Percentiles rank a stretch among this genome's conserved stretches.
These are phyloP conservation scores for Trametes versicolor DNA, from an alignment of 1,284 basidiomycete species.

Conservation along the genomic window DNA sequence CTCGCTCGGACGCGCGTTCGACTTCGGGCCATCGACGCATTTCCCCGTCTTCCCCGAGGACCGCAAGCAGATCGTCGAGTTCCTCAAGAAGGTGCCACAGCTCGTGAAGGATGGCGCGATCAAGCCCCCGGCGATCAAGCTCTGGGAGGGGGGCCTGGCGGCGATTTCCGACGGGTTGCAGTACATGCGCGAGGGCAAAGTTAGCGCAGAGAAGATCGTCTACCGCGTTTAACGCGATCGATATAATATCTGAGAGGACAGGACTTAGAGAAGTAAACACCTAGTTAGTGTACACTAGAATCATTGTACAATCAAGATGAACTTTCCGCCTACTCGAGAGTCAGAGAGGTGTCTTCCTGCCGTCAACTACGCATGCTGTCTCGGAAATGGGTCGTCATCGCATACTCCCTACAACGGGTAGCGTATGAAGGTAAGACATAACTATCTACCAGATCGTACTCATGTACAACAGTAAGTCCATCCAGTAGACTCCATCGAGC, in stretches of 20 bases:
- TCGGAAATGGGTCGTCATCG: too few species aligned
- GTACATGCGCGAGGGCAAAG: constrained; percentile 40
- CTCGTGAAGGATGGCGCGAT: constrained; percentile 35
- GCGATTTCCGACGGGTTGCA: constrained; percentile 38
- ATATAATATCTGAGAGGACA: background rate
- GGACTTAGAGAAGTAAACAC: too few species aligned
- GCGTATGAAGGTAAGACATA: too few species aligned
- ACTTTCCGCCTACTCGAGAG: too few species aligned
- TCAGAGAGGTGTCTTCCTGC: too few species aligned
- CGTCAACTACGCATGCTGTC: too few species aligned
- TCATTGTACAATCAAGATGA: too few species aligned
- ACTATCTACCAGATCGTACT: background rate
- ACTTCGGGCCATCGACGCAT: constrained; percentile 7
- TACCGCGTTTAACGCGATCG: constrained; percentile 24
- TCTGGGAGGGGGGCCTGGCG: constrained; percentile 38
- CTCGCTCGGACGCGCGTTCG: constrained; percentile 34
- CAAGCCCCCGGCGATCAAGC: constrained; percentile 36
- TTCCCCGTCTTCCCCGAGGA: constrained; percentile 32
- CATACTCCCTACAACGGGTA: too few species aligned
- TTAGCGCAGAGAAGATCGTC: constrained; percentile 43
- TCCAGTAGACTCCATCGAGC: background rate
- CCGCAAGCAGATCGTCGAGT: constrained; percentile 33
- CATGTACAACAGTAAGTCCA: background rate
- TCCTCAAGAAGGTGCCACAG: constrained; percentile 39
- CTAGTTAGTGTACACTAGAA: too few species aligned